Base-by-base conservation (phyloP, 1,139 yeast genomes). In the Pichia sp. region DNA sequence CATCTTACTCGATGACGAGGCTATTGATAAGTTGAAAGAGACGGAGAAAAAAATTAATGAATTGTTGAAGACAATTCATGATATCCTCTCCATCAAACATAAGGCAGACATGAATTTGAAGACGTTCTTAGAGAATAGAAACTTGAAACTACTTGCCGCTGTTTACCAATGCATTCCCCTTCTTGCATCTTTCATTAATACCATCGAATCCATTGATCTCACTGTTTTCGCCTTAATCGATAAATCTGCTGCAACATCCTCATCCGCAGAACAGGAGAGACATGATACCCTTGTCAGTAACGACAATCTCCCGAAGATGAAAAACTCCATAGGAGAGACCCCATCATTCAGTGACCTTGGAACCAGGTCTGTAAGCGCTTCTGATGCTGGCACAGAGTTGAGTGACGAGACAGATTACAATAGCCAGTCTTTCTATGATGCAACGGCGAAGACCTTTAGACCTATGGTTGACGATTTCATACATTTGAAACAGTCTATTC, bases 381-480 rank as follows among this genome's bases (percentile, higher is more conserved):
- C 19, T 22, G 38, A 38, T 21, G 20, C 21, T 16, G 17, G 6
- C 10, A 47, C 39, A 19, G 46, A 38, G 16, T 11, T 25, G 22
- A 31, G 38, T 30, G 39, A 27, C 15, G 41, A 42, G 9, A 29
- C 16, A 8, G 47, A 46, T 6, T 45, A 35, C 22, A 38, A 35
- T n/a, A 50, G 48, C 31, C 52, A 46, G 20, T 38, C 46, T 23
- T 58, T 57, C 35, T 56, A 56, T 34, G 56, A 56, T 32, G 50
- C 59, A 6, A 56, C 58, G 2, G 43, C 56, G 3, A 52, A 51
- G 24, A 44, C 49, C 7, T 45, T 73, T 35, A 70, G 78, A 48
- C 81, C 85, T 1, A 66, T 80, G 15, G 69, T 86, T 10, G 66
- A 78, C 25, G 94, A 85, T 36, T 85, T 84, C 53, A 73, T 80